Percentiles rank a stretch among this genome's conserved stretches.
Evolutionary conservation across 140 eudicot genomes (phyloP).

Genomic region (Bidens hawaiensis): DNA sequence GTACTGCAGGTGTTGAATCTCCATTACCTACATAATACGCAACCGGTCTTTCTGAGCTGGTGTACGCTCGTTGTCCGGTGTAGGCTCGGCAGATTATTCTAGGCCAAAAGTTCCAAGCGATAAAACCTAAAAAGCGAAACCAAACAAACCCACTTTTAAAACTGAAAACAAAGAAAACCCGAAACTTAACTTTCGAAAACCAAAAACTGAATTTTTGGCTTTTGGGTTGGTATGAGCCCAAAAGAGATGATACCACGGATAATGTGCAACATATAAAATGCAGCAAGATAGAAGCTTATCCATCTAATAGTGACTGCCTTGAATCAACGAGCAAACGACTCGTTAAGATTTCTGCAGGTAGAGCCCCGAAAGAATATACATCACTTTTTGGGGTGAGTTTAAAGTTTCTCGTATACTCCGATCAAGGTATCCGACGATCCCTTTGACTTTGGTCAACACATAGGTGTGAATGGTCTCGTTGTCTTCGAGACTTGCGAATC

Average conservation of each 20-base stretch:
- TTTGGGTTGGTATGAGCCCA: too few species aligned
- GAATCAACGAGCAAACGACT: conserved; percentile 93
- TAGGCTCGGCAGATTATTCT: too few species aligned
- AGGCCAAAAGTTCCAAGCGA: too few species aligned
- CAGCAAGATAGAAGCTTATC: conserved; percentile 46
- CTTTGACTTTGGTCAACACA: conserved; percentile 79
- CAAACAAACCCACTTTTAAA: too few species aligned
- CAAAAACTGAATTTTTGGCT: too few species aligned
- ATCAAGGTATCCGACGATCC: conserved; percentile 97
- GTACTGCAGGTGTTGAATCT: too few species aligned
- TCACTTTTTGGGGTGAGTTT: conserved; percentile 93
- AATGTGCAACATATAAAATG: background rate
- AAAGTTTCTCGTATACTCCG: conserved; percentile 88
- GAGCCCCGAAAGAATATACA: conserved; percentile 85
- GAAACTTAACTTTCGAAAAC: too few species aligned
- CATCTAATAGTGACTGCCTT: conserved; percentile 73
- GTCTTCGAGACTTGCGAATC: conserved; percentile 81
- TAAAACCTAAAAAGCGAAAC: too few species aligned
- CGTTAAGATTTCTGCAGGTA: conserved; percentile 75
- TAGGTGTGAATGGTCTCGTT: conserved; percentile 66
- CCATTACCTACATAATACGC: too few species aligned
- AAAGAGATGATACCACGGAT: background rate
- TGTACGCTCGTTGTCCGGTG: too few species aligned
- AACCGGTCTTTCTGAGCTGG: too few species aligned
- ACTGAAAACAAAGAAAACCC: too few species aligned